Conservation (phyloP, 805 yeast species). For the Wickerhamiella occidentalis region DNA sequence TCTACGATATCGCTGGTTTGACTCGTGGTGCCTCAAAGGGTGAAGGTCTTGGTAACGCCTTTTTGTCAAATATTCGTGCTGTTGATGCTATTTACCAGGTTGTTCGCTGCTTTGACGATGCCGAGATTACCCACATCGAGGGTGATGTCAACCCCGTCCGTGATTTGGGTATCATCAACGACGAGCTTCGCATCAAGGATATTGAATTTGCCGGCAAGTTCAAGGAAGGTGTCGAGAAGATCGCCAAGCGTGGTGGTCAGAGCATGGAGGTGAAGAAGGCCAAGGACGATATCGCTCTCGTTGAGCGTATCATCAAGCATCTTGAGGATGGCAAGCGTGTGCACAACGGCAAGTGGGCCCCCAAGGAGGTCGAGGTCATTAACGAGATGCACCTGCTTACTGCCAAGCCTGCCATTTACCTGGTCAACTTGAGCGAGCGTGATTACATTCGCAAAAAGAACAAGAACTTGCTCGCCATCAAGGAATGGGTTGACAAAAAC, state of each 20-base stretch:
- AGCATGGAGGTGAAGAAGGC: conserved; percentile 78
- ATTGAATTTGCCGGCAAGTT: conserved; percentile 86
- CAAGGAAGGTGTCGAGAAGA: conserved; percentile 63
- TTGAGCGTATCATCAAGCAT: conserved; percentile 57
- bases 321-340: conserved; percentile 80
- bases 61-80: conserved; percentile 90
- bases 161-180: conserved; percentile 82
- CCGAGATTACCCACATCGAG: conserved; percentile 93
- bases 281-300: conserved; percentile 71
- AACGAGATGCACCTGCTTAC: conserved; percentile 79
- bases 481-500: conserved; percentile 79
- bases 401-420: conserved; percentile 89
- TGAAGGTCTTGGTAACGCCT: conserved; percentile 96
- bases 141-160: conserved; percentile 93
- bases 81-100: conserved; percentile 98
- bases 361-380: conserved; percentile 83
- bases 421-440: conserved; percentile 77
- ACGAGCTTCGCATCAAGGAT: conserved; percentile 91
- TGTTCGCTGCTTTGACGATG: conserved; percentile 94
- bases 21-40: conserved; percentile 95
- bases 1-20: conserved; percentile 95
- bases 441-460: conserved; percentile 83
- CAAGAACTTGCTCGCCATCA: conserved; percentile 68
- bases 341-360: conserved; percentile 75
- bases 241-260: conserved; percentile 80